Evolutionary conservation across 768 basidiomycete species (phyloP).

Genomic region (Russula sp.): DNA sequence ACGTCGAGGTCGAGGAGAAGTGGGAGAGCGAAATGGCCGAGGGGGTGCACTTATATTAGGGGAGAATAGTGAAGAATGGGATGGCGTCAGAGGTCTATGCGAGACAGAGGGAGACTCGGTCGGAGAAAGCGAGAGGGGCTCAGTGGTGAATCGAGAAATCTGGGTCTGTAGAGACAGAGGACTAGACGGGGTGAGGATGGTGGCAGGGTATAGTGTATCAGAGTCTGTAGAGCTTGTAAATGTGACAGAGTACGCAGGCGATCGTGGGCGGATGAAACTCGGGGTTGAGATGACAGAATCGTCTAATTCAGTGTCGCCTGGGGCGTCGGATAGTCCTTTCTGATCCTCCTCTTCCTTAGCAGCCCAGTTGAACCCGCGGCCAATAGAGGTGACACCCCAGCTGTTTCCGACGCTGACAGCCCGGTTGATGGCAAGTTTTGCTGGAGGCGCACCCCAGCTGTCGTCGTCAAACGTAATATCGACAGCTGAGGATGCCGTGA

Average conservation of each 20-base stretch:
- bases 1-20: slow-evolving; percentile 60
- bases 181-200: slow-evolving; percentile 19
- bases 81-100: slow-evolving; percentile 27
- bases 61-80: slow-evolving; percentile 26
- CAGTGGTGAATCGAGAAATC: slow-evolving; percentile 26
- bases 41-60: slow-evolving; percentile 31
- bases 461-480: slow-evolving; percentile 60
- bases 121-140: slow-evolving; percentile 30
- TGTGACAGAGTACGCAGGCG: slow-evolving; percentile 19
- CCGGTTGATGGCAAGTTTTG: slow-evolving; percentile 43
- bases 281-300: slow-evolving; percentile 1
- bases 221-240: slow-evolving; percentile 23
- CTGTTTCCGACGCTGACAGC: slow-evolving; percentile 67
- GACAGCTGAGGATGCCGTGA: slow-evolving; percentile 47
- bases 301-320: slow-evolving; percentile 18
- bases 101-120: slow-evolving; percentile 27
- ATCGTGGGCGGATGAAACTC: slow-evolving; percentile 14
- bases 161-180: slow-evolving; percentile 12
- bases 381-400: slow-evolving; percentile 83
- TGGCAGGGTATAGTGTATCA: slow-evolving; percentile 27
- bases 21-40: slow-evolving; percentile 38
- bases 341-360: slow-evolving; percentile 32
- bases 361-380: slow-evolving; percentile 75
- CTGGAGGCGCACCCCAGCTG: slow-evolving; percentile 55
- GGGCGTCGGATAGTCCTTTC: slow-evolving; percentile 9